These are phyloP conservation scores for Globisporangium canariense DNA, from an alignment of 352 stramenopile genomes.

Conservation along the genomic window DNA sequence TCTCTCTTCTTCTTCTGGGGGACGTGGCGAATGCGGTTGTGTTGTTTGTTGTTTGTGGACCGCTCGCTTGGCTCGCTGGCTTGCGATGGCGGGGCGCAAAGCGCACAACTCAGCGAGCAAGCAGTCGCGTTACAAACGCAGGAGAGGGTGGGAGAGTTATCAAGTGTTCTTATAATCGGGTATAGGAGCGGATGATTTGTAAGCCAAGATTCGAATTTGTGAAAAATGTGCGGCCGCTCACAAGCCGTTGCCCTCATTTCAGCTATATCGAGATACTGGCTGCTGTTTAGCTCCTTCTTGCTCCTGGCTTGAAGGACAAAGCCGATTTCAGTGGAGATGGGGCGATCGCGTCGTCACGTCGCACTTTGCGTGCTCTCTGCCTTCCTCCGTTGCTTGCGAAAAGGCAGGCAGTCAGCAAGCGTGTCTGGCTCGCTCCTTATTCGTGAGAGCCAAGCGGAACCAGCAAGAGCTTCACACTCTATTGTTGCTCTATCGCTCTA, in stretches of 20 bases:
- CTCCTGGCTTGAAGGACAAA: neutral
- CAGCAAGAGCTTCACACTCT: too few species aligned
- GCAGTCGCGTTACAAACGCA: neutral
- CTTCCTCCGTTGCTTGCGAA: neutral
- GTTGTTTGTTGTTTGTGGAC: neutral
- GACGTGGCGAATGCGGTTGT: slow-evolving; percentile 13
- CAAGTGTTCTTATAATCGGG: neutral
- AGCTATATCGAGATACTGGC: neutral
- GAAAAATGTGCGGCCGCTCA: neutral
- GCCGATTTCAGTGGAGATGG: neutral
- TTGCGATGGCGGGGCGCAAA: neutral
- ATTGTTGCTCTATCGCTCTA: too few species aligned
- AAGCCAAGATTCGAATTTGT: neutral
- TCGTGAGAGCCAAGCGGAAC: too few species aligned
- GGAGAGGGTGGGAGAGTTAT: neutral
- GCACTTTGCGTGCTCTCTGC: neutral
- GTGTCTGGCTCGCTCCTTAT: neutral
- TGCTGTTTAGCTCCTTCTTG: neutral
- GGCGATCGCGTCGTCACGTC: neutral
- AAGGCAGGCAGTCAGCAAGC: neutral
- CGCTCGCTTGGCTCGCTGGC: neutral
- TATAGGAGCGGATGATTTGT: neutral
- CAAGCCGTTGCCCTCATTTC: neutral
- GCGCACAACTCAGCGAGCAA: slow-evolving; percentile 1
- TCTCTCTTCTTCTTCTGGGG: neutral